Evolutionary conservation across 176 grass and related monocot genomes (phyloP), one percentile per base, ranked within the genome.

Genomic region (Juncus effusus): DNA sequence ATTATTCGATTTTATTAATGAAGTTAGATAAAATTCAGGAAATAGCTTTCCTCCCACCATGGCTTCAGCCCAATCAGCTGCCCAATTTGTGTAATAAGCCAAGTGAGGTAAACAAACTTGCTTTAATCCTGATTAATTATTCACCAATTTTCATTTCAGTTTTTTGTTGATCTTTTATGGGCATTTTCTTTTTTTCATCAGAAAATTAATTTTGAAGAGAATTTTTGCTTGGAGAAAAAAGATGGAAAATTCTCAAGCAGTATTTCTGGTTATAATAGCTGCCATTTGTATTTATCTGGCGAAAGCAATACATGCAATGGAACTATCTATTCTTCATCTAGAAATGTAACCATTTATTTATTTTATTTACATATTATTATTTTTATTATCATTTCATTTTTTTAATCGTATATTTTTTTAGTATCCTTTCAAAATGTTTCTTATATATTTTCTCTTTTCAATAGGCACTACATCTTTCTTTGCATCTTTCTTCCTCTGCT

Each of bases 61-160:
- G 92, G 87, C 87, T 96, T 55, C 92, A 91, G 77, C 83, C 80
- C 51, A 73, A 76, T 78, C 61, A 53, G 35, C 79, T 74, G 3
- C 79, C 44, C 36, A 54, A 41, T 3, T 53, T 49, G 40, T 37
- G 53, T 5, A 56, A 79, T 69, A 64, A 79, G 67, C 16, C 61
- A 36, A 76, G 74, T 4, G 60, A 83, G 82, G 92, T 88, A 60
- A 36, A 63, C 45, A 53, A 63, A 38, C 64, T 9, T 10, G 52
- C 4, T 35, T 12, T 14, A 54, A 40, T 13, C 11, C 51, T 57
- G 53, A 55, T 38, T 10, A 56, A 56, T 36, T 28, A 62, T 3
- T 40, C 12, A 38, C 15, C 14, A 16, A 2, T 41, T 67, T 13
- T 51, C 49, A 54, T 36, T 54, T 4, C 13, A 51, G 44, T 36